Evolutionary conservation across 163 green algal species (phyloP).

Genomic region (Prototheca wickerhamii): DNA sequence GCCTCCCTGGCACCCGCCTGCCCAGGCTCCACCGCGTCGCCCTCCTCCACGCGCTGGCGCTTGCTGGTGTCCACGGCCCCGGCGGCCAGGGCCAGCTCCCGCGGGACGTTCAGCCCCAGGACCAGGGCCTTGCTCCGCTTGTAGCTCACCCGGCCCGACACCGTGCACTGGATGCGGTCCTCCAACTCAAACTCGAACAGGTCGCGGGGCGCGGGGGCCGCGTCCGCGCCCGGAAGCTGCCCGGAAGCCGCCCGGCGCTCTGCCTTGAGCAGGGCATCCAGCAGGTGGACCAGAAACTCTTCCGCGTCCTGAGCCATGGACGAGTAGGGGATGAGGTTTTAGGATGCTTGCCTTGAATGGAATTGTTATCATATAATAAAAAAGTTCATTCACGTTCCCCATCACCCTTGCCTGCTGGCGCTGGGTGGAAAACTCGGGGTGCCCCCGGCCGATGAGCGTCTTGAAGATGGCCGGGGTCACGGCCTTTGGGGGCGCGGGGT

Average conservation of each 20-base stretch:
- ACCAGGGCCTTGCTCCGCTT: not conserved
- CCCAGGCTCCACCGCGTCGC: not conserved
- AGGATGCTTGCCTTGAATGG: not conserved
- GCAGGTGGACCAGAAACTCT: conserved; percentile 88
- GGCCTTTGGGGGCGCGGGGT: conserved; percentile 20
- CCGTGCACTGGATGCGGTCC: conserved; percentile 70
- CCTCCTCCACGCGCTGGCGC: not conserved
- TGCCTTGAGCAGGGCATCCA: conserved; percentile 61
- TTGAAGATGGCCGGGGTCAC: conserved; percentile 66
- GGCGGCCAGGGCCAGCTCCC: conserved; percentile 59
- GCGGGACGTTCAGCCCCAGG: conserved; percentile 71
- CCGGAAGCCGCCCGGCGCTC: conserved; percentile 38
- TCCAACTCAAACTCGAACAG: conserved; percentile 72
- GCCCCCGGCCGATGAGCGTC: conserved; percentile 65
- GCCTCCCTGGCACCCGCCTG: not conserved
- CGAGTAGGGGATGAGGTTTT: not conserved
- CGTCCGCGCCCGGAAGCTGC: conserved; percentile 26
- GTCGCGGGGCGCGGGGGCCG: conserved; percentile 15
- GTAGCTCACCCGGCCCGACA: conserved; percentile 52
- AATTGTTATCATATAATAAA: no score
- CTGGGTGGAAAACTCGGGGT: conserved; percentile 81
- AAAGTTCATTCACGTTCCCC: not conserved
- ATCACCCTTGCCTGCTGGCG: conserved; percentile 63
- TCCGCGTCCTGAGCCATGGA: conserved; percentile 64
- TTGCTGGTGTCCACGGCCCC: not conserved